Evolutionary conservation across 352 stramenopile species (phyloP), one percentile per base, ranked within the genome.

Genomic region (Albugo laibachii): DNA sequence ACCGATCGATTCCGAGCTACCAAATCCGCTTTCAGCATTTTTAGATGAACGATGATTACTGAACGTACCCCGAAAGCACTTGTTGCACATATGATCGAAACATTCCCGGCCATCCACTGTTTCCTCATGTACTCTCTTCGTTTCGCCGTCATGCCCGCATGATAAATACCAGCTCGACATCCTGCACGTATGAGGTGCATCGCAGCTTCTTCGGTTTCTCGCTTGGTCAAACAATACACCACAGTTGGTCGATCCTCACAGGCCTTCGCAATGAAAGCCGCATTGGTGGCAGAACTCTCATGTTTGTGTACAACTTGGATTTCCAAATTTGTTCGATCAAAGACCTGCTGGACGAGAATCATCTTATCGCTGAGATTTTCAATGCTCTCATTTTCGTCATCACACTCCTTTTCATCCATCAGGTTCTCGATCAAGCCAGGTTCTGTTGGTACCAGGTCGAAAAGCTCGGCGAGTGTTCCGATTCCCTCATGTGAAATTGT

Each of bases 1-100:
- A 40, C 2, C 69, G 66, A 48, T 86, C 76, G 24, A 88, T 85
- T 5, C 76, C 76, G 73, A 88, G 83, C 76, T 88, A 58, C 36
- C 36, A 15, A 41, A 46, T 4, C 5, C n/a, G 21, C 11, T 50
- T 8, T 20, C n/a, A 15, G 35, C 8, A 48, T 11, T 18, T 41
- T 50, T 11, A 45, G 2, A 13, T 2, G 19, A 16, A n/a, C 2
- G 20, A 15, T 53, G 40, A 13, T 4, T 37, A 2, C 35, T 0
- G 0, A 2, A 58, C 59, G 41, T 47, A 88, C 76, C 11, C 76
- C 76, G 48, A 86, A 86, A 1, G 76, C 73, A 49, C 67, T 83
- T 0, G 76, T 89, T 0, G 76, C 73, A 49, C 73, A 86, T 31
- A 89, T 81, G 31, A 83, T 53, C 2, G 71, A 79, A 38, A 84